These are phyloP conservation scores for Tylopilus intermedius DNA, from an alignment of 768 basidiomycete genomes.

Conservation along the genomic window DNA sequence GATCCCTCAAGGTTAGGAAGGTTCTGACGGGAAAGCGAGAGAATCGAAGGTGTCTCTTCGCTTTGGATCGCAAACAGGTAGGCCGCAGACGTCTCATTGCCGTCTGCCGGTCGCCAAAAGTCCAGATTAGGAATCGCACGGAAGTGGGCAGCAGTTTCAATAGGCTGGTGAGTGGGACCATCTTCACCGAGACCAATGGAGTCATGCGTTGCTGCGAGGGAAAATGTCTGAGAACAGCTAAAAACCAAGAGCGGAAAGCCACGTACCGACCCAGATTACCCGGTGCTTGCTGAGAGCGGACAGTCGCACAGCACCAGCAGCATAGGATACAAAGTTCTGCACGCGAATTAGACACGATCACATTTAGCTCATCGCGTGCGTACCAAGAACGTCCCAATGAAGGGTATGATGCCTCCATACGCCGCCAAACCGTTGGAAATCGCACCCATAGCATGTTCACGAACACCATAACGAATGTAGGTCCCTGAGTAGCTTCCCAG, in stretches of 20 bases:
- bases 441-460: constrained; percentile 96
- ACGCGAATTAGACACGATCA: constrained; percentile 7
- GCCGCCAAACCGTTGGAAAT: constrained; percentile 88
- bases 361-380: constrained; percentile 16
- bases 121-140: constrained; percentile 88
- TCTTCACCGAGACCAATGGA: constrained; percentile 92
- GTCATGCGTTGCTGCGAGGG: constrained; percentile 76
- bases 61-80: constrained; percentile 78
- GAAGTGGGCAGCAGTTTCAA: constrained; percentile 83
- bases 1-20: constrained; percentile 89
- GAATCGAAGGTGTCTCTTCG: constrained; percentile 72
- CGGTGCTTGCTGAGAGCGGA: constrained; percentile 86
- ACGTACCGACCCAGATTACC: constrained; percentile 89
- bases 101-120: constrained; percentile 92
- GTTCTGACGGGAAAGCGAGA: constrained; percentile 84
- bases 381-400: constrained; percentile 88
- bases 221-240: neutral
- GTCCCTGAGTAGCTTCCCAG: constrained; percentile 82
- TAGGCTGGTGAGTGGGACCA: constrained; percentile 93
- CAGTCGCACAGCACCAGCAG: constrained; percentile 86
- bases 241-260: neutral
- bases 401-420: constrained; percentile 89
- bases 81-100: constrained; percentile 94
- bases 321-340: constrained; percentile 91
- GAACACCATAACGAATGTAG: constrained; percentile 94